Evolutionary conservation across 2,329 filamentous ascomycete species (phyloP).

Genomic region (Endothia cerciana): DNA sequence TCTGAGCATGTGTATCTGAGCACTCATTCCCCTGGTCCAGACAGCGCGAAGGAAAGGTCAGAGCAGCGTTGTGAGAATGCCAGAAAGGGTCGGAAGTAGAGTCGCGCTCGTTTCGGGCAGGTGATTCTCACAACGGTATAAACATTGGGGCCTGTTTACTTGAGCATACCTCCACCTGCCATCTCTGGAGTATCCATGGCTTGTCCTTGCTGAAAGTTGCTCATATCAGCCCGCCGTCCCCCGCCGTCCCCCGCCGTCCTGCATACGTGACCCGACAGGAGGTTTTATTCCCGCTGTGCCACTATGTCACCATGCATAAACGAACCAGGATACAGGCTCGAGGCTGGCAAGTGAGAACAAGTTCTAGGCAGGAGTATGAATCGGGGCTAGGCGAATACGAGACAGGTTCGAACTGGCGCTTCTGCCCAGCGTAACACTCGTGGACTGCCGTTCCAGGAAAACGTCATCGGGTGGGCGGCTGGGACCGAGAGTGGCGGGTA

Average conservation of each 20-base stretch:
- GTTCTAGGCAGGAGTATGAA: neutral
- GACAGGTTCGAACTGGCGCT: neutral
- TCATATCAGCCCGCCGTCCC: too few relatives aligned
- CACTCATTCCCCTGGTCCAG: neutral
- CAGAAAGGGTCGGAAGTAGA: too few relatives aligned
- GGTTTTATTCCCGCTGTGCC: too few relatives aligned
- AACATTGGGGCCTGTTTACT: too few relatives aligned
- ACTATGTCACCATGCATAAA: constrained; percentile 5
- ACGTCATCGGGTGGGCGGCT: constrained; percentile 2
- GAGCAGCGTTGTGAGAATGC: neutral
- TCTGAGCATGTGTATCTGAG: neutral
- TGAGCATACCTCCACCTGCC: too few relatives aligned
- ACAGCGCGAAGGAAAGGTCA: neutral
- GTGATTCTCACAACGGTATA: too few relatives aligned
- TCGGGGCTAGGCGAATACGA: neutral
- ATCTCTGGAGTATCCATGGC: too few relatives aligned
- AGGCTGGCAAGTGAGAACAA: constrained; percentile 6
- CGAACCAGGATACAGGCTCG: neutral
- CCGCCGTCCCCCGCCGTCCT: too few relatives aligned
- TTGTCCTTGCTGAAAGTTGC: too few relatives aligned
- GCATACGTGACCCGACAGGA: too few relatives aligned
- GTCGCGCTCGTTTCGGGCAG: too few relatives aligned
- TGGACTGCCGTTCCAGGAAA: too few relatives aligned
- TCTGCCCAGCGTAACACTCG: neutral
- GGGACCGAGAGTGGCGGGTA: neutral